These are phyloP conservation scores for Gremmenia infestans DNA, from an alignment of 2,329 filamentous ascomycete genomes.

Conservation along the genomic window DNA sequence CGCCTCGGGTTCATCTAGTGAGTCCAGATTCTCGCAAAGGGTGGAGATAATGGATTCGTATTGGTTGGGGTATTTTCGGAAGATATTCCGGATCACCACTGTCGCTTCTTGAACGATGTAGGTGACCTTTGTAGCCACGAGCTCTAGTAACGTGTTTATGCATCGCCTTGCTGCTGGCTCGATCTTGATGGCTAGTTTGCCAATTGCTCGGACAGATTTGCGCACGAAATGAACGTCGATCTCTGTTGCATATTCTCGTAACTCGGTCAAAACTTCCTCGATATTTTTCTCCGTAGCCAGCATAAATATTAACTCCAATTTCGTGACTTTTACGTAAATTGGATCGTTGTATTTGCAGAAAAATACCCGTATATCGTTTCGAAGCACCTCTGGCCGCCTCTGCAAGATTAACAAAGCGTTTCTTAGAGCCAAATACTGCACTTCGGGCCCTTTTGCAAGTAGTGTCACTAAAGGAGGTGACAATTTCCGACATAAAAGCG, in stretches of 20 bases:
- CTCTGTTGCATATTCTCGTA: slow-evolving; percentile 95
- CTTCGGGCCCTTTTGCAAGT: slow-evolving; percentile 91
- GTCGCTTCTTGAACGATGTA: slow-evolving; percentile 99
- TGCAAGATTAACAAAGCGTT: slow-evolving; percentile 94
- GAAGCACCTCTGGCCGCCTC: slow-evolving; percentile 82
- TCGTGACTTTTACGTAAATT: slow-evolving; percentile 99
- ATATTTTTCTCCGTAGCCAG: slow-evolving; percentile 94
- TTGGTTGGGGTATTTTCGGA: slow-evolving; percentile 97
- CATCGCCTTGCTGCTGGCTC: slow-evolving; percentile 86
- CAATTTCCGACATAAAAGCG: slow-evolving; percentile 81
- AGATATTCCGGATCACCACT: slow-evolving; percentile 97
- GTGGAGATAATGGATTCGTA: slow-evolving; percentile 98
- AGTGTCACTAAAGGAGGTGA: slow-evolving; percentile 93
- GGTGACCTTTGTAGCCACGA: slow-evolving; percentile 95
- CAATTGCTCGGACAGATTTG: slow-evolving; percentile 94
- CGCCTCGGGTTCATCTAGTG: slow-evolving; percentile 92
- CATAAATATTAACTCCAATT: slow-evolving; percentile 98
- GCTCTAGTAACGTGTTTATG: slow-evolving; percentile 86
- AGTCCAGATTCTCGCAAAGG: slow-evolving; percentile 92
- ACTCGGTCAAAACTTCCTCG: slow-evolving; percentile 85
- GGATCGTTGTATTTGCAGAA: slow-evolving; percentile 99
- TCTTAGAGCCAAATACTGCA: slow-evolving; percentile 92
- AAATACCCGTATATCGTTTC: slow-evolving; percentile 96
- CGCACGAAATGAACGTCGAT: slow-evolving; percentile 98
- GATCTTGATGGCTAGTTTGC: slow-evolving; percentile 98